Evolutionary conservation across 2,329 filamentous ascomycete genomes (phyloP).

Genomic region (Xylaria sp.): DNA sequence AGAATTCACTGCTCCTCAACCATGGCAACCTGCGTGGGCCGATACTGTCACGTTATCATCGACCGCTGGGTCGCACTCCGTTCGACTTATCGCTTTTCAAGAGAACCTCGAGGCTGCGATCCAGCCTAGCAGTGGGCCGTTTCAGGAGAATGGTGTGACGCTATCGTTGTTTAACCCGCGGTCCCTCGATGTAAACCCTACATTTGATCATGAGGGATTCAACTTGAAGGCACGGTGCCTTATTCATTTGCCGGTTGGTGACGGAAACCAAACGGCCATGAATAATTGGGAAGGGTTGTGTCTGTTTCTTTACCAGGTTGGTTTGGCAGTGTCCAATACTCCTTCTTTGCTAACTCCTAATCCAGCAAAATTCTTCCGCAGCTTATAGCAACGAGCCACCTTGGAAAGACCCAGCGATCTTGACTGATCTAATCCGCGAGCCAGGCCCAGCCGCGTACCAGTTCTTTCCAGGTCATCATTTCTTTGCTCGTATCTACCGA

Average conservation of each 20-base stretch:
- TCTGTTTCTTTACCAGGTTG: constrained; percentile 58
- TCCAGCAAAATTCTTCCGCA: constrained; percentile 50
- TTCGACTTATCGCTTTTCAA: constrained; percentile 50
- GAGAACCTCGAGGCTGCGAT: constrained; percentile 44
- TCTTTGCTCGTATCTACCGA: constrained; percentile 58
- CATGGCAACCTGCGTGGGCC: constrained; percentile 55
- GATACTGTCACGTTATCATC: constrained; percentile 48
- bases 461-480: constrained; percentile 59
- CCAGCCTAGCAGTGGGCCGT: constrained; percentile 22
- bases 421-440: constrained; percentile 42
- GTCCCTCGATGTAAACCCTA: constrained; percentile 43
- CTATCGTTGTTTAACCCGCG: constrained; percentile 46
- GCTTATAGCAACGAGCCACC: constrained; percentile 37
- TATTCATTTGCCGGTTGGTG: constrained; percentile 41
- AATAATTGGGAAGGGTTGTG: constrained; percentile 47
- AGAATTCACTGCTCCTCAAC: constrained; percentile 42
- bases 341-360: constrained; percentile 11
- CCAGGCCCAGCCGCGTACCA: constrained; percentile 51
- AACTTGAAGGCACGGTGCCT: constrained; percentile 49
- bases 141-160: constrained; percentile 32
- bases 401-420: constrained; percentile 43
- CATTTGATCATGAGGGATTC: constrained; percentile 42
- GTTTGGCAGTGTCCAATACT: constrained; percentile 14
- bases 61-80: constrained; percentile 40
- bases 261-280: constrained; percentile 30